These are phyloP conservation scores for Lachnellula cervina DNA, from an alignment of 2,329 filamentous ascomycete species.

Conservation along the genomic window DNA sequence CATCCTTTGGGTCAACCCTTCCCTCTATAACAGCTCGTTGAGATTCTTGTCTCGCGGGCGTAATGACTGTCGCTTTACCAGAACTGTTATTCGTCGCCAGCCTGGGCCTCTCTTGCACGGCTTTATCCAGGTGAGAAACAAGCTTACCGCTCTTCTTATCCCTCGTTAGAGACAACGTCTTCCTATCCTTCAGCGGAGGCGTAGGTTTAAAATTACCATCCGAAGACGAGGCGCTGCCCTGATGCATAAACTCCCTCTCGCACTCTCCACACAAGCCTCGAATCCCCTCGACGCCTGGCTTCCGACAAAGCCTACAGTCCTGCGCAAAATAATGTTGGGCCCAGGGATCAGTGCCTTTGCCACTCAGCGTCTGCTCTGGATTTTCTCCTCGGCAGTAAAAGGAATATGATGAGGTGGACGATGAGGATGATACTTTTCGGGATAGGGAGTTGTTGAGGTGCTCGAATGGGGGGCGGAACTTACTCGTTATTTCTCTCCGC, in stretches of 20 bases:
- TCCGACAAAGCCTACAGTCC: slow-evolving; percentile 9
- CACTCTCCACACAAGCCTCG: slow-evolving; percentile 9
- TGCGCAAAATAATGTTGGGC: background rate
- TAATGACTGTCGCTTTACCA: background rate
- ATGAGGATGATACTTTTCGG: background rate
- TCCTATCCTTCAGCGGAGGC: slow-evolving; percentile 11
- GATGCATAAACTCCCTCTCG: slow-evolving; percentile 5
- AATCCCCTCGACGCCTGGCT: background rate
- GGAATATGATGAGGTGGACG: slow-evolving; percentile 2
- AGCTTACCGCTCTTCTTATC: background rate
- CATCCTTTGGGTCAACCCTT: background rate
- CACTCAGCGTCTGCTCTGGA: background rate
- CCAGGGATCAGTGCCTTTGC: slow-evolving; percentile 6
- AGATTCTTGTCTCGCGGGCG: background rate
- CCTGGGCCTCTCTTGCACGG: background rate
- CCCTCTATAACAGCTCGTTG: background rate
- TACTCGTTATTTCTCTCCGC: slow-evolving; percentile 9
- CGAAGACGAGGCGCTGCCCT: background rate
- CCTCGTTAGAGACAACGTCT: background rate
- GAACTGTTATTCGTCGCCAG: background rate
- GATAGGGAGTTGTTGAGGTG: slow-evolving; percentile 3
- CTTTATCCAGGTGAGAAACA: background rate
- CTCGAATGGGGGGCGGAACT: slow-evolving; percentile 11
- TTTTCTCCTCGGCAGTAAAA: slow-evolving; percentile 12
- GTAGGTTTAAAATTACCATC: slow-evolving; percentile 11